Evolutionary conservation across 1,139 yeast genomes (phyloP).

Genomic region (Hyphopichia khmerensis): DNA sequence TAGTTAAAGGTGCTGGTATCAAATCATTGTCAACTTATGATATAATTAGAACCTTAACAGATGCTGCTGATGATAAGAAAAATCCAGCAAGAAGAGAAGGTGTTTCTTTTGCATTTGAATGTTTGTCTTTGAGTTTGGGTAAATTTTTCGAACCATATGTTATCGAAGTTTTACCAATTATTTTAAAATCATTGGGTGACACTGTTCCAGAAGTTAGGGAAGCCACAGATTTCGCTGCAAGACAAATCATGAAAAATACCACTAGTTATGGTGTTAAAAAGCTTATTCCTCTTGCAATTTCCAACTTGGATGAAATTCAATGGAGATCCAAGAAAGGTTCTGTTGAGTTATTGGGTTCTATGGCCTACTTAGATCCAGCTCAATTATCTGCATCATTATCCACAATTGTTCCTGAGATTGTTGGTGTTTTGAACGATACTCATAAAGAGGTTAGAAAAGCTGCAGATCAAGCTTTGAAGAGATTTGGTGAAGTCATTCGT

Average conservation of each 20-base stretch:
- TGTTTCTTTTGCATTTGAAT: conserved; percentile 83
- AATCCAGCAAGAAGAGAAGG: conserved; percentile 78
- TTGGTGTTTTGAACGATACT: conserved; percentile 89
- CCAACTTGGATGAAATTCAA: conserved; percentile 81
- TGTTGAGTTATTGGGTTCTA: conserved; percentile 91
- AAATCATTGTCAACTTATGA: conserved; percentile 72
- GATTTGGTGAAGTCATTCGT: conserved; percentile 95
- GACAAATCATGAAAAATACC: conserved; percentile 84
- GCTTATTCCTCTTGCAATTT: conserved; percentile 86
- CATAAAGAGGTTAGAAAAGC: conserved; percentile 97
- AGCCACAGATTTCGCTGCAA: conserved; percentile 86
- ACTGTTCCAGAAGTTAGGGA: conserved; percentile 79
- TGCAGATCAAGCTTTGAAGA: conserved; percentile 82
- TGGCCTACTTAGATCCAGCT: conserved; percentile 96
- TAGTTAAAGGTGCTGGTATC: conserved; percentile 88
- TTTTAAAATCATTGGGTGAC: conserved; percentile 83
- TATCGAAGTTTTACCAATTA: conserved; percentile 79
- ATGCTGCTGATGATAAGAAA: conserved; percentile 86
- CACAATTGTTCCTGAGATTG: conserved; percentile 91
- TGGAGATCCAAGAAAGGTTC: conserved; percentile 99
- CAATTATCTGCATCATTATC: conserved; percentile 89
- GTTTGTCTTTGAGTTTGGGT: conserved; percentile 74
- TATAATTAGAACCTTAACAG: conserved; percentile 71
- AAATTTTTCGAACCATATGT: conserved; percentile 90
- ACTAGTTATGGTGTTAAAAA: conserved; percentile 91